A percentile compares a stretch with the other conserved stretches of the same genome.
Conservation (phyloP, 345 rosid genomes). For the Rhizophora apiculata region DNA sequence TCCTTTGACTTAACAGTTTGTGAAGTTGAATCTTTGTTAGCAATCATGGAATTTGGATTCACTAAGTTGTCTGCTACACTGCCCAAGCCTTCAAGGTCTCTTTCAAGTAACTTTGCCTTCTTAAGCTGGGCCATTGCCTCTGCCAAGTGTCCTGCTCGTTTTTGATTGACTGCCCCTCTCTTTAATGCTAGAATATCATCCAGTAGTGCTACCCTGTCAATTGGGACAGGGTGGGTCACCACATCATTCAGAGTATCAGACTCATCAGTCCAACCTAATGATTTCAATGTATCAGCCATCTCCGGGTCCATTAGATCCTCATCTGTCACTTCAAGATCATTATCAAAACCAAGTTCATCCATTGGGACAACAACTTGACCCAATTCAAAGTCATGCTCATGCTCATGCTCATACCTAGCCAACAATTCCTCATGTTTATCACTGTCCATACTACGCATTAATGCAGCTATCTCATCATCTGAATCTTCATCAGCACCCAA, state of each 20-base stretch:
- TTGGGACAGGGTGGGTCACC: conserved; percentile 21
- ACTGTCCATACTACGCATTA: conserved; percentile 55
- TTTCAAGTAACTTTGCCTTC: conserved; percentile 72
- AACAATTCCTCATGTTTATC: conserved; percentile 51
- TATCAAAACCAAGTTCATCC: conserved; percentile 51
- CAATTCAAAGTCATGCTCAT: conserved; percentile 41
- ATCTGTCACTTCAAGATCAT: conserved; percentile 72
- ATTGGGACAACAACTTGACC: conserved; percentile 41
- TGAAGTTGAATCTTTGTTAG: conserved; percentile 15
- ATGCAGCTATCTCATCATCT: conserved; percentile 83
- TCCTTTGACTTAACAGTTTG: conserved; percentile 23
- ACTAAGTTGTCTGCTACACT: conserved; percentile 13
- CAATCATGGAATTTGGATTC: not conserved
- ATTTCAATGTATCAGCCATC: conserved; percentile 60
- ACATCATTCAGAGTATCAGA: conserved; percentile 31
- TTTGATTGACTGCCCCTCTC: conserved; percentile 58
- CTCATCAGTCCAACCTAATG: conserved; percentile 83
- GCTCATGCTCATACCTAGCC: conserved; percentile 38
- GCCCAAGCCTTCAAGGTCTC: conserved; percentile 41
- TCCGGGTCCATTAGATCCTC: conserved; percentile 85
- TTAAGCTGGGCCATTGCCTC: conserved; percentile 71
- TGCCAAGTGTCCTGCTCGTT: conserved; percentile 53
- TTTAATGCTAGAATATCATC: conserved; percentile 56
- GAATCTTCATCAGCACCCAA: conserved; percentile 74
- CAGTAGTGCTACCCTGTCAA: conserved; percentile 39